Conservation (phyloP, 768 basidiomycete genomes). For the Cubamyces lactineus region DNA sequence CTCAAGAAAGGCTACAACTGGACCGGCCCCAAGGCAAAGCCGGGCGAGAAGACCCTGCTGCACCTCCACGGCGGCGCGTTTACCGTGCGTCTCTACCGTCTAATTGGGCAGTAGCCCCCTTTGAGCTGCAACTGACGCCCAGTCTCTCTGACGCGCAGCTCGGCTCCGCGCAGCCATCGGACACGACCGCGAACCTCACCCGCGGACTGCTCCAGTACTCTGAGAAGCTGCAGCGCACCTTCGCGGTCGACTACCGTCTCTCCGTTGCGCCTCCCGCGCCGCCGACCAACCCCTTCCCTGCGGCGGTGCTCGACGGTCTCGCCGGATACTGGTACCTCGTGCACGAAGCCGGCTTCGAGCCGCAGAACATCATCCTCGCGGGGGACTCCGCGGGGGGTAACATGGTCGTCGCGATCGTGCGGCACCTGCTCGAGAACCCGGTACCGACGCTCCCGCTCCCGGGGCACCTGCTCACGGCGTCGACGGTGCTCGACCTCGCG, state of each 20-base stretch:
- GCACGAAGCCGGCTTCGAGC: conserved; percentile 54
- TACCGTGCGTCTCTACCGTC: neutral
- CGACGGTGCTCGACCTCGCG: conserved; percentile 58
- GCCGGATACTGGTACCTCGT: conserved; percentile 76
- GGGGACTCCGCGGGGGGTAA: conserved; percentile 85
- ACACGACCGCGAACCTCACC: conserved; percentile 47
- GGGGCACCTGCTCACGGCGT: conserved; percentile 50
- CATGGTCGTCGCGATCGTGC: conserved; percentile 63
- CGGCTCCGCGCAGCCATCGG: conserved; percentile 58
- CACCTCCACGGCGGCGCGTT: conserved; percentile 69
- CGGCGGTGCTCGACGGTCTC: conserved; percentile 73
- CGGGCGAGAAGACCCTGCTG: conserved; percentile 62
- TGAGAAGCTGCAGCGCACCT: conserved; percentile 47
- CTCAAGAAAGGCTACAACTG: conserved; percentile 20
- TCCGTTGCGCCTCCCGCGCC: conserved; percentile 49
- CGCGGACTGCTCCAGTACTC: conserved; percentile 51
- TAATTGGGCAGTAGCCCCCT: no score
- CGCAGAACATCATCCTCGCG: conserved; percentile 62
- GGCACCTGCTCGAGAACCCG: conserved; percentile 60
- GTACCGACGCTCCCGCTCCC: conserved; percentile 45
- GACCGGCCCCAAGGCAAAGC: conserved; percentile 42
- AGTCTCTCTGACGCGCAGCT: conserved; percentile 17
- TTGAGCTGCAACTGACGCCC: no score
- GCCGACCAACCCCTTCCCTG: conserved; percentile 65
- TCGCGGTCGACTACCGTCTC: conserved; percentile 72